Evolutionary conservation across 179 eudicot genomes (phyloP).

Genomic region (Drosera spatulata): DNA sequence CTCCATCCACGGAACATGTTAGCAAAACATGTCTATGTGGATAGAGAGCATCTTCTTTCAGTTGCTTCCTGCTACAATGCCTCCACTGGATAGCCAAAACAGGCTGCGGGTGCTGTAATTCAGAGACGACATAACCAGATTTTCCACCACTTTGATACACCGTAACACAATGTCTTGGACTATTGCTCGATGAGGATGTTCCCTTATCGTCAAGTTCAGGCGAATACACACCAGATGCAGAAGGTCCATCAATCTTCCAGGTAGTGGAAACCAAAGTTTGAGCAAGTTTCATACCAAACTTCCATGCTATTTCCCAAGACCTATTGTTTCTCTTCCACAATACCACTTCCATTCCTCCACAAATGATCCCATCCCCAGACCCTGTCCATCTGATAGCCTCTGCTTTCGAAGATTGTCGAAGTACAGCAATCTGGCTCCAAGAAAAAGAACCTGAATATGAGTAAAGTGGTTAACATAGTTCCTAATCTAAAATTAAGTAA

Average conservation of each 20-base stretch:
- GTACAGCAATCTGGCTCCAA: slow-evolving; percentile 98
- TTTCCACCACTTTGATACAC: slow-evolving; percentile 40
- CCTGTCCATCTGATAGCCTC: slow-evolving; percentile 85
- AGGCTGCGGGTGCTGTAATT: slow-evolving; percentile 76
- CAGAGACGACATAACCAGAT: slow-evolving; percentile 33
- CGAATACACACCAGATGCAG: slow-evolving; percentile 44
- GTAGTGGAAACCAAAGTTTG: slow-evolving; percentile 67
- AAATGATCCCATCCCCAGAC: slow-evolving; percentile 87
- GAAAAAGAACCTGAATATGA: slow-evolving; percentile 99
- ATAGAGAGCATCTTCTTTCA: slow-evolving; percentile 20
- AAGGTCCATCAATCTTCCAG: slow-evolving; percentile 66
- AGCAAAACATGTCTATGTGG: slow-evolving; percentile 43
- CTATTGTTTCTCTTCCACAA: slow-evolving; percentile 66
- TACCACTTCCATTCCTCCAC: slow-evolving; percentile 72
- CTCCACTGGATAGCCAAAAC: slow-evolving; percentile 86
- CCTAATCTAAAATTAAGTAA: slow-evolving; percentile 7
- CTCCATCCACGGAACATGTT: slow-evolving; percentile 87
- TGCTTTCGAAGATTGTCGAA: slow-evolving; percentile 60
- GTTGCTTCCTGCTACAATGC: slow-evolving; percentile 43
- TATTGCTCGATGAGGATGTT: slow-evolving; percentile 16
- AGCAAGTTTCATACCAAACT: slow-evolving; percentile 45
- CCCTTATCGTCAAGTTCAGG: slow-evolving; percentile 19
- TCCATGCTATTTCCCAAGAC: slow-evolving; percentile 93
- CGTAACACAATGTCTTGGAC: slow-evolving; percentile 37
- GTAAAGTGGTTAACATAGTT: slow-evolving; percentile 42